Evolutionary conservation across 257 asterid genomes (phyloP).

Genomic region (Nyctanthes arbortristis): DNA sequence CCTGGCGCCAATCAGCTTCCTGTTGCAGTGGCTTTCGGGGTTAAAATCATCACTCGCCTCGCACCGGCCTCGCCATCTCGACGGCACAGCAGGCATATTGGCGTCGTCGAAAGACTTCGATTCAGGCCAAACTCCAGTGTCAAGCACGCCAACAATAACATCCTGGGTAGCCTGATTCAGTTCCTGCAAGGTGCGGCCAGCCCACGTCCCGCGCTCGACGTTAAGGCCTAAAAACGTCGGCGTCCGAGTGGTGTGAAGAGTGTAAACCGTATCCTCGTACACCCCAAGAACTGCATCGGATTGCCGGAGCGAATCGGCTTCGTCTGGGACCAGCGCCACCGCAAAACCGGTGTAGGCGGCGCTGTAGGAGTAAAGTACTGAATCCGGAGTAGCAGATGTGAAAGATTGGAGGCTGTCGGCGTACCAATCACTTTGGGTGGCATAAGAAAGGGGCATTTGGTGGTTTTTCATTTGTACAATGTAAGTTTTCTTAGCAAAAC

Average conservation of each 20-base stretch:
- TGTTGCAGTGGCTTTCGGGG: conserved; percentile 43
- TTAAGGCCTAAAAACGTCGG: conserved; percentile 46
- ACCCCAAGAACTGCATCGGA: conserved; percentile 43
- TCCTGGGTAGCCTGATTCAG: conserved; percentile 41
- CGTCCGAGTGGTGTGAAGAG: conserved; percentile 47
- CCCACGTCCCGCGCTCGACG: conserved; percentile 27
- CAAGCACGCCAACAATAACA: conserved; percentile 45
- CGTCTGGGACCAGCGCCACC: conserved; percentile 32
- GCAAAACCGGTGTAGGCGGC: conserved; percentile 48
- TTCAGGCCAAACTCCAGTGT: conserved; percentile 63
- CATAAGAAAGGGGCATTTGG: conserved; percentile 31
- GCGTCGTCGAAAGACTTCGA: conserved; percentile 42
- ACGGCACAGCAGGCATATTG: conserved; percentile 36
- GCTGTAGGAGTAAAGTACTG: conserved; percentile 38
- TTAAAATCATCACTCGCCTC: conserved; percentile 36
- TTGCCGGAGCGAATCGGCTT: conserved; percentile 42
- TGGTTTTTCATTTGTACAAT: conserved; percentile 46
- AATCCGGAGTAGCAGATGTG: conserved; percentile 9
- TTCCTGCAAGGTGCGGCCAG: conserved; percentile 28
- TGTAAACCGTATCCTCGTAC: conserved; percentile 41
- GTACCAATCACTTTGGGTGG: conserved; percentile 44
- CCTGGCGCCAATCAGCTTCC: conserved; percentile 43
- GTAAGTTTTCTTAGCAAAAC: conserved; percentile 32
- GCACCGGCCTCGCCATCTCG: conserved; percentile 45
- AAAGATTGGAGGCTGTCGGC: conserved; percentile 22